Evolutionary conservation across 208 protist genomes (phyloP), one percentile per base, ranked within the genome.

Genomic region (Trypanosoma lewisi): DNA sequence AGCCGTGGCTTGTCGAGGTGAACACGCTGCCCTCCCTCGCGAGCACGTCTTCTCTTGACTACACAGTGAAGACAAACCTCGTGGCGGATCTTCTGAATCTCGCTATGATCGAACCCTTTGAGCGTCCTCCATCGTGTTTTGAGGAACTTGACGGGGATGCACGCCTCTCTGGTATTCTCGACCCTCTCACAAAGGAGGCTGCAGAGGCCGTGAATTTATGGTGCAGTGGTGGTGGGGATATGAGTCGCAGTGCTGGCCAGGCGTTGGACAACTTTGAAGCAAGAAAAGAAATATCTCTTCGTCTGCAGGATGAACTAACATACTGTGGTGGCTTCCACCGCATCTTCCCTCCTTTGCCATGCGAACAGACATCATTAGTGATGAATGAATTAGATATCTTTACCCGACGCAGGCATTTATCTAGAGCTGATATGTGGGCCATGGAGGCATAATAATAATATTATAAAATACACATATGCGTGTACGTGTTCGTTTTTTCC

Each of bases 1-100:
- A 76, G 3, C 88, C 91, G 7, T 85, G 70, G 49, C 77, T 97
- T 12, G 75, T 97, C 23, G 93, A 97, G 53, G 89, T 97, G 19
- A 97, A 97, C 75, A 95, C 91, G 41, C 61, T 97, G 33, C 93
- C 93, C 1, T 95, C 91, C 6, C 78, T 97, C 31, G 85, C 89
- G 54, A 96, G 88, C 69, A 91, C 80, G 62, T 94, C 87, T 23
- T 2, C 75, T 2, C 82, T 97, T 39, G 93, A 97, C 67, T 92
- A 96, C 63, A 58, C 75, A 7, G 83, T 90, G 5, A 97, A 97
- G 59, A 90, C 76, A 2, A 92, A 87, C 52, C 75, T 97, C n/a
- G 67, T 93, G 27, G 54, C 93, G 0, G 87, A 96, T 64, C 42
- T 96, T 45, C 75, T 97, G 6, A 95, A 97, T 65, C 47, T 97